phyloP scores from a whole-genome alignment of 371 early-diverging fungal species.

The Dinochytrium kinnereticum region DNA sequence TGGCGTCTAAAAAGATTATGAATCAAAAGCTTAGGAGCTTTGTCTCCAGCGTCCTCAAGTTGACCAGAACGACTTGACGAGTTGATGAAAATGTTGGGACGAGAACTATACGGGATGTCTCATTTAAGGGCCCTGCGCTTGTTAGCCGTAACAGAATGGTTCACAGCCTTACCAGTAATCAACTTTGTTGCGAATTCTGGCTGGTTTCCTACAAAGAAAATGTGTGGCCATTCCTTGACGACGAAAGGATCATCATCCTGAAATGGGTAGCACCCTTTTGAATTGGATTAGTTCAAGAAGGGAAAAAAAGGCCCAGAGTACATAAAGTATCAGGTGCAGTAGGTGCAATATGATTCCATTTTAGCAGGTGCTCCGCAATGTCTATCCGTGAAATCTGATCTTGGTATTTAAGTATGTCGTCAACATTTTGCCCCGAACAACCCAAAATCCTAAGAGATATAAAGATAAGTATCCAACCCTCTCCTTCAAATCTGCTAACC shows the following conservation, averaged over 20 bases:
- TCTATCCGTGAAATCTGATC: constrained; percentile 62
- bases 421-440: constrained; percentile 84
- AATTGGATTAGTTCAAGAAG: neutral
- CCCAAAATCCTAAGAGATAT: constrained; percentile 65
- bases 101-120: no score
- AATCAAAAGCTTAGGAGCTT: constrained; percentile 5
- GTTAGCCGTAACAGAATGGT: neutral
- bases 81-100: no score
- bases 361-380: constrained; percentile 71
- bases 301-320: constrained; percentile 33
- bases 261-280: constrained; percentile 84
- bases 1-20: neutral
- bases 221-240: constrained; percentile 71
- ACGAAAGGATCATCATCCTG: constrained; percentile 85
- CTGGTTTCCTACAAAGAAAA: constrained; percentile 93
- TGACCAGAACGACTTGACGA: constrained; percentile 69
- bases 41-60: constrained; percentile 68
- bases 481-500: constrained; percentile 37
- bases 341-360: constrained; percentile 88
- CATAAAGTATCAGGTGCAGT: constrained; percentile 93
- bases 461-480: constrained; percentile 17
- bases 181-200: constrained; percentile 69
- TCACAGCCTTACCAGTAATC: constrained; percentile 7
- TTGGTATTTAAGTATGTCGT: constrained; percentile 78
- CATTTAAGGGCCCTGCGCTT: constrained; percentile 58